Conservation (phyloP, 805 yeast genomes). For the Scheffersomyces stipitis region DNA sequence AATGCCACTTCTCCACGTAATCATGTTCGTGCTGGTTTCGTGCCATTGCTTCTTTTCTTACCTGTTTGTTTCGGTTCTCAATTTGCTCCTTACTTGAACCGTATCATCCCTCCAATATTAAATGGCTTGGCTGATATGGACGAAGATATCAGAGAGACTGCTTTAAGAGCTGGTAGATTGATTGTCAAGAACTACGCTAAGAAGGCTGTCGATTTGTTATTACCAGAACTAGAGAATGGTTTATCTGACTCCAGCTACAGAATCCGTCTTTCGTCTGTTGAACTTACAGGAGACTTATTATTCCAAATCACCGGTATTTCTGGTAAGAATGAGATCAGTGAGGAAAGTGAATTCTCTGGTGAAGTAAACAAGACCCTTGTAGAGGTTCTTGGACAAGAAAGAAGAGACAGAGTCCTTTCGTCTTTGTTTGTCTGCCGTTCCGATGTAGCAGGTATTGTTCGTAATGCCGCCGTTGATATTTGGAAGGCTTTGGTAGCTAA, state of each 20-base stretch:
- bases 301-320: slow-evolving; percentile 92
- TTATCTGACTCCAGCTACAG: slow-evolving; percentile 78
- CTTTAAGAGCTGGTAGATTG: slow-evolving; percentile 89
- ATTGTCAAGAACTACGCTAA: slow-evolving; percentile 89
- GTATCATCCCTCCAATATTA: slow-evolving; percentile 88
- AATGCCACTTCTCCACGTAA: slow-evolving; percentile 68
- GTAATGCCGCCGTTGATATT: slow-evolving; percentile 86
- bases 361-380: slow-evolving; percentile 65
- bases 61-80: slow-evolving; percentile 94
- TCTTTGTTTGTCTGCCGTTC: slow-evolving; percentile 92
- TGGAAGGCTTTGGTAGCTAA: slow-evolving; percentile 97
- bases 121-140: slow-evolving; percentile 87
- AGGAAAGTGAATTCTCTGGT: slow-evolving; percentile 42
- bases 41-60: slow-evolving; percentile 83
- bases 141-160: slow-evolving; percentile 84
- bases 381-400: slow-evolving; percentile 80
- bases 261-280: slow-evolving; percentile 90
- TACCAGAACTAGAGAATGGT: slow-evolving; percentile 93
- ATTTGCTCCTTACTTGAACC: slow-evolving; percentile 83
- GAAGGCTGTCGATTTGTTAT: slow-evolving; percentile 85
- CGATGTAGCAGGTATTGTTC: slow-evolving; percentile 82
- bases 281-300: slow-evolving; percentile 89
- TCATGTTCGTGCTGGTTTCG: slow-evolving; percentile 84
- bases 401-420: slow-evolving; percentile 83
- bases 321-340: slow-evolving; percentile 69